Evolutionary conservation across 108 stramenopile species (phyloP), one percentile per base, ranked within the genome.

Genomic region (Skeletonema potamos): DNA sequence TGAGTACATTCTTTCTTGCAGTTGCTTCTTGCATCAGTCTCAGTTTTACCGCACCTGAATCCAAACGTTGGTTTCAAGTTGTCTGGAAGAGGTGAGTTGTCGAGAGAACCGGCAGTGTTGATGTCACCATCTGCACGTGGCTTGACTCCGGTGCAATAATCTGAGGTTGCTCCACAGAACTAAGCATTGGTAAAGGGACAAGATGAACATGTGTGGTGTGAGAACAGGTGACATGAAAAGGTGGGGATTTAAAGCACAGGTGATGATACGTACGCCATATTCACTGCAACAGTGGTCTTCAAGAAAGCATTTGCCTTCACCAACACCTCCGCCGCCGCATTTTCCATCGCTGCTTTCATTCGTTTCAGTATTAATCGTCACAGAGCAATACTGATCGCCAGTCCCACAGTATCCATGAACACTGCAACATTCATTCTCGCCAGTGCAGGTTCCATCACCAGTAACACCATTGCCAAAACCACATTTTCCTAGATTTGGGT

Each of bases 391-490:
- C 13, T 58, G 56, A 33, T 79, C 71, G 24, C 78, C 78, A 33
- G 66, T 41, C n/a, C 78, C 78, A 36, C 78, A 79, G 58, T 72
- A 79, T 0, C 78, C 78, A 61, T 66, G 72, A 3, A 68, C 51
- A 39, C 28, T 32, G 39, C 78, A 79, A 54, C 78, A 79, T 26
- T 72, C 66, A 7, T 30, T 32, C 28, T 72, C 70, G 36, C 72
- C 78, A 1, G 71, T 55, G 48, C 78, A 79, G 22, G 68, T 62
- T 17, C 62, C 78, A 60, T 79, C 78, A 5, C 78, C 78, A 26
- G 22, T 17, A 32, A 67, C 32, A 4, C 78, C 78, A 17, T 34
- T 29, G 2, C 48, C 48, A 51, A 8, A 0, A 10, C 71, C 71
- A 70, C 78, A 79, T 27, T 66, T 66, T 41, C 78, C 78, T 27